Evolutionary conservation across 2,329 filamentous ascomycete species (phyloP).

Genomic region (Tetracladium maxilliforme): DNA sequence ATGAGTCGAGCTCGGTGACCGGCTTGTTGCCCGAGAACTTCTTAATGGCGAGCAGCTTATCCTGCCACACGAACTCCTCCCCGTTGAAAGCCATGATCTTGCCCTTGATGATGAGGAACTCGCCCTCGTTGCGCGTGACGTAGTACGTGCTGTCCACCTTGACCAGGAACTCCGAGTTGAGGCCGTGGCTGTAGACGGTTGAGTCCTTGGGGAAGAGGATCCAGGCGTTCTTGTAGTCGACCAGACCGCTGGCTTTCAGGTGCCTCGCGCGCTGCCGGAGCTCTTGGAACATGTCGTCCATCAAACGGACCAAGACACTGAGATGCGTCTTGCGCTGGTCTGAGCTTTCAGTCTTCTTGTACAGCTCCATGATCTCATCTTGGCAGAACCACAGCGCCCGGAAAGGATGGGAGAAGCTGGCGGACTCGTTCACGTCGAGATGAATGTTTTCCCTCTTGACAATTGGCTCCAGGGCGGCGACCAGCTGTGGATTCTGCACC

Average conservation of each 20-base stretch:
- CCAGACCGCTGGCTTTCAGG: constrained; percentile 20
- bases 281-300: constrained; percentile 27
- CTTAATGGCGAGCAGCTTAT: constrained; percentile 14
- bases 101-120: constrained; percentile 10
- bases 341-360: constrained; percentile 10
- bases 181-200: constrained; percentile 20
- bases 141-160: no score
- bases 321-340: constrained; percentile 19
- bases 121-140: no score
- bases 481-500: constrained; percentile 24
- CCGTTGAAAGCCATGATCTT: constrained; percentile 24
- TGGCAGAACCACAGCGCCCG: constrained; percentile 26
- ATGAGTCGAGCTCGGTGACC: constrained; percentile 21
- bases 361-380: constrained; percentile 21
- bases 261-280: constrained; percentile 18
- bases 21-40: constrained; percentile 23
- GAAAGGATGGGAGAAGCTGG: constrained; percentile 23
- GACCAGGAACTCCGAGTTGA: constrained; percentile 24
- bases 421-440: constrained; percentile 20
- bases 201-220: constrained; percentile 24
- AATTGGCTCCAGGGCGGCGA: constrained; percentile 25
- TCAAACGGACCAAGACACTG: constrained; percentile 21
- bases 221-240: constrained; percentile 27
- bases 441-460: constrained; percentile 23
- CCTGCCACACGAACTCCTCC: constrained; percentile 26